Evolutionary conservation across 345 rosid genomes (phyloP), one percentile per base, ranked within the genome.

Genomic region (Eucalyptus polyanthemos): DNA sequence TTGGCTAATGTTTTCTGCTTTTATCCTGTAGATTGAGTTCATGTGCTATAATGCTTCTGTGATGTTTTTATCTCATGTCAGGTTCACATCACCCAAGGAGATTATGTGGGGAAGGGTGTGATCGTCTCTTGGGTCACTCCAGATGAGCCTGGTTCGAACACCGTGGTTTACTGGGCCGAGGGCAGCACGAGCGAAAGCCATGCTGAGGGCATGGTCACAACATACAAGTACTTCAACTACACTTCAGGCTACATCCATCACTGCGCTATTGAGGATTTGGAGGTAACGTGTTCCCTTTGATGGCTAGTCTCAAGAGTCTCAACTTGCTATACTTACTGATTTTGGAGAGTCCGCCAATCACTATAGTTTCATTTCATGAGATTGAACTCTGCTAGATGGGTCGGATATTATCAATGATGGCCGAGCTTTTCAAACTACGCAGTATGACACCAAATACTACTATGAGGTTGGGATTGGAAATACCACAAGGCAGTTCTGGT

Each of bases 81-180:
- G 98, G 97, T 97, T 56, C 99, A 96, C 90, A 91, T 96, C 88
- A 95, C 99, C n/a, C 99, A 97, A 95, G 99, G 98, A 34, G 97
- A 96, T 90, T 92, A 92, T 88, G 96, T 89, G 90, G 99, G 98
- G 12, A 94, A 94, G 42, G 97, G 96, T 40, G 95, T 96, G 80
- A 93, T 96, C 62, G 92, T 97, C 86, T 96, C 99, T 22, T 97
- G 99, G 99, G 92, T 96, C 11, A 96, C 97, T 87, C 93, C 94
- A 6, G 96, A 93, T 87, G 96, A 94, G 81, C 95, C 97, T 4
- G 96, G 99, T 90, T 95, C 98, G 2, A 94, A 89, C 21, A 88
- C 95, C 12, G 96, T 96, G 91, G 86, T 89, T 27, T 97, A 95
- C 87, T 96, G 99, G 99, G 89, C 91, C 83, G 96, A 94, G 87